phyloP scores from a whole-genome alignment of 805 yeast species.

The Wickerhamiella parazyma region DNA sequence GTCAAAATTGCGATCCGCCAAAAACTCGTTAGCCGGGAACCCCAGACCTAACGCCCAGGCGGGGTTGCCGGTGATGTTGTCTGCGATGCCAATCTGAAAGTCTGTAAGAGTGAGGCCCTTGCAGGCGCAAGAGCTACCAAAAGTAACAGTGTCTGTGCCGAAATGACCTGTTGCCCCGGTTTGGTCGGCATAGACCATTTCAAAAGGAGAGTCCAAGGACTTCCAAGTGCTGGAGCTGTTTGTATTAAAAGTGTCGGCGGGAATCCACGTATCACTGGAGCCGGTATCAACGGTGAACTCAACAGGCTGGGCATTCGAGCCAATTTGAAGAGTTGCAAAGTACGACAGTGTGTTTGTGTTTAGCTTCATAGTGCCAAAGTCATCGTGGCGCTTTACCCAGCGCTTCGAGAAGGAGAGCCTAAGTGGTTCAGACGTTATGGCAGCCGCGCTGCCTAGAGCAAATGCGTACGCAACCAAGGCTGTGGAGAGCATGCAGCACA shows the following conservation, averaged over 20 bases:
- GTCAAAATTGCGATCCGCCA: slow-evolving; percentile 10
- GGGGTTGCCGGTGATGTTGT: slow-evolving; percentile 45
- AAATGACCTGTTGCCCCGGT: slow-evolving; percentile 39
- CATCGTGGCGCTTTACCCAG: background rate
- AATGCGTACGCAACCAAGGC: too few species aligned
- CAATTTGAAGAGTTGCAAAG: slow-evolving; percentile 30
- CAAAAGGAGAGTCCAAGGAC: slow-evolving; percentile 16
- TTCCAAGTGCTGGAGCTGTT: slow-evolving; percentile 19
- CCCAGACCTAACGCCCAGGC: slow-evolving; percentile 68
- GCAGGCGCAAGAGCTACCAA: slow-evolving; percentile 39
- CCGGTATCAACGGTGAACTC: slow-evolving; percentile 56
- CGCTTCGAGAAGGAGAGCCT: too few species aligned
- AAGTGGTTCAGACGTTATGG: too few species aligned
- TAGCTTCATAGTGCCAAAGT: background rate
- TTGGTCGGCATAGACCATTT: slow-evolving; percentile 29
- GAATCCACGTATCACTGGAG: slow-evolving; percentile 55
- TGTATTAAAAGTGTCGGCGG: background rate
- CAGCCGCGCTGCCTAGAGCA: too few species aligned
- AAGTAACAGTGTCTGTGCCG: slow-evolving; percentile 48
- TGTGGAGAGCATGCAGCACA: too few species aligned
- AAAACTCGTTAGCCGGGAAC: slow-evolving; percentile 41
- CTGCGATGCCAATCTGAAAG: slow-evolving; percentile 52
- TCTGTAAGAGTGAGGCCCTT: slow-evolving; percentile 35
- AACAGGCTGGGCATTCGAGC: slow-evolving; percentile 42
- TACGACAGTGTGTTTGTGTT: slow-evolving; percentile 17